Percentiles rank a stretch among this genome's conserved stretches.
Conservation (phyloP, 2,329 filamentous ascomycete genomes). For the Alternaria metachromatica region DNA sequence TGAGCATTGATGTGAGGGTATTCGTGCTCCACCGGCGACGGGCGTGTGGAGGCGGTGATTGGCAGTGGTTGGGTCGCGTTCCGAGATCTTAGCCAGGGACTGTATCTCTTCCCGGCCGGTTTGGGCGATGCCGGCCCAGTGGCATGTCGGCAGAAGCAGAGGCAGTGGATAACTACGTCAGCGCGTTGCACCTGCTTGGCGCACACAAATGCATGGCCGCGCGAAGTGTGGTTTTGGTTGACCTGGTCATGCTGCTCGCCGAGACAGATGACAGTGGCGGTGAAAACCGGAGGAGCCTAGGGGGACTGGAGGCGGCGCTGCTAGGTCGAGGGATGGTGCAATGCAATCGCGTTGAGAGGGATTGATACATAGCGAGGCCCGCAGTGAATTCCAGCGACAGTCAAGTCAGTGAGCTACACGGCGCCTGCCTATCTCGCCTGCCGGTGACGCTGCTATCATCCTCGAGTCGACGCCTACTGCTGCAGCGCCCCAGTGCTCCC, state of each 20-base stretch:
- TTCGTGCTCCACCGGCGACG: slow-evolving; percentile 21
- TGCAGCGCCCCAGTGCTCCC: slow-evolving; percentile 14
- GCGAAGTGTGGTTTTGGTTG: slow-evolving; percentile 7
- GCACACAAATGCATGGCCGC: background rate
- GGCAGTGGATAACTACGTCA: slow-evolving; percentile 31
- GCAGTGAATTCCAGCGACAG: background rate
- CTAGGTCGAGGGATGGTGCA: background rate
- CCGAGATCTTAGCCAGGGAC: slow-evolving; percentile 27
- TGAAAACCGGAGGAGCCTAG: slow-evolving; percentile 12
- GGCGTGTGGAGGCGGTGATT: slow-evolving; percentile 21
- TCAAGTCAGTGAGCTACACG: slow-evolving; percentile 19
- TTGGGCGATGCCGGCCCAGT: slow-evolving; percentile 16
- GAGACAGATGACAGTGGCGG: slow-evolving; percentile 16
- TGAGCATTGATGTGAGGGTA: slow-evolving; percentile 24
- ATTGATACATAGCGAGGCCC: background rate
- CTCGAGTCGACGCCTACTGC: background rate
- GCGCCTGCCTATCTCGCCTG: slow-evolving; percentile 27
- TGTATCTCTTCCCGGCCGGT: slow-evolving; percentile 23
- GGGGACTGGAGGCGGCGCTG: background rate
- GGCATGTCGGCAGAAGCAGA: slow-evolving; percentile 6
- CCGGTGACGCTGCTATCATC: slow-evolving; percentile 6
- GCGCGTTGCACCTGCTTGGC: slow-evolving; percentile 26
- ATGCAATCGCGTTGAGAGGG: slow-evolving; percentile 2
- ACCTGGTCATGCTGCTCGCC: slow-evolving; percentile 15
- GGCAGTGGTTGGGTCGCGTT: slow-evolving; percentile 12